Evolutionary conservation across 208 protist genomes (phyloP), one percentile per base, ranked within the genome.

Genomic region (Leishmania major): DNA sequence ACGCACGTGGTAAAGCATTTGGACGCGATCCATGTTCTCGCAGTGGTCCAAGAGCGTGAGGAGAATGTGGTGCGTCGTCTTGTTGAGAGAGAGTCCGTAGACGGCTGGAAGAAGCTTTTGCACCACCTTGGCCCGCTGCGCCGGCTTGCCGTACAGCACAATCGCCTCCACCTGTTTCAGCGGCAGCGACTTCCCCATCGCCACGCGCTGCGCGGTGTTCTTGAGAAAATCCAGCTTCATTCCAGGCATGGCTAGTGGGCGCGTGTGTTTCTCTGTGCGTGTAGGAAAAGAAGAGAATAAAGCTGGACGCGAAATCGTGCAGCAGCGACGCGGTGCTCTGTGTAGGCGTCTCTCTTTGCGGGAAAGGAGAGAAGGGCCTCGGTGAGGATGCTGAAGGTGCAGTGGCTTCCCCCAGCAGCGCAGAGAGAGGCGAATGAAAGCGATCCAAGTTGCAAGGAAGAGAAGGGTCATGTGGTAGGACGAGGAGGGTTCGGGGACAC

Each of bases 201-300:
- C 95, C 40, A 92, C 55, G 17, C 95, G 91, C 88, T 98, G 95
- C n/a, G 91, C 84, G 45, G 92, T 78, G 86, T 96, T 98, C 70
- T 95, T 94, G 47, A 98, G 81, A 87, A 98, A 98, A 62, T 98
- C 88, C 37, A 98, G 80, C 43, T 90, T 89, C 93, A 98, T 92
- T 19, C 87, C 85, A n/a, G 91, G 92, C 87, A 90, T 90, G 35
- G 17, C 57, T 62, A 31, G 53, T 83, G 57, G 22, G 10, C 5
- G 11, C 7, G 35, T 64, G n/a, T 19, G n/a, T 31, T 17, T 51
- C 1, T 4, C 13, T 73, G 8, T 59, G 1, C 3, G 76, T 43
- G 45, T 8, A 11, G 37, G 43, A 22, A 31, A 51, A 55, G 28
- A 15, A 19, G 47, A 25, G 17, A 47, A 49, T 49, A 69, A 69